Evolutionary conservation across 1,284 basidiomycete genomes (phyloP).

Genomic region (Trichosporon coremiiforme): DNA sequence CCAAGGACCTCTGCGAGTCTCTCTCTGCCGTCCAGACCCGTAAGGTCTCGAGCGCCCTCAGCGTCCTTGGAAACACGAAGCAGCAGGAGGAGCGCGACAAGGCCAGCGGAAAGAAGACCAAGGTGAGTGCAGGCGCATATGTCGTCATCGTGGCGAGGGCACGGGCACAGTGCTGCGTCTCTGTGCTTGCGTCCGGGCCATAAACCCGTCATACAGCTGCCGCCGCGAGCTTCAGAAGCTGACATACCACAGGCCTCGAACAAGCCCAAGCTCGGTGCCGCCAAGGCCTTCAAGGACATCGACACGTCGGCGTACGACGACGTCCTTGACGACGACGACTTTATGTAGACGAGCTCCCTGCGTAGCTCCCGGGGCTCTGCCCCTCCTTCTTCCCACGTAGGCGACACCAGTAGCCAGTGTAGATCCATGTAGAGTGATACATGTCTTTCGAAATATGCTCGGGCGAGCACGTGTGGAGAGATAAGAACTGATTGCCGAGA

Average conservation of each 20-base stretch:
- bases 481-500: background rate
- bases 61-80: constrained; percentile 88
- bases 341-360: constrained; percentile 44
- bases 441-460: background rate
- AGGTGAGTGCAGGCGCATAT: background rate
- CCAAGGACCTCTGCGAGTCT: constrained; percentile 69
- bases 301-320: constrained; percentile 82
- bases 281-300: constrained; percentile 65
- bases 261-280: constrained; percentile 73
- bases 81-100: constrained; percentile 84
- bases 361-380: background rate
- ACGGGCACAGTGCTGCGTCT: background rate
- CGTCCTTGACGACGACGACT: constrained; percentile 67
- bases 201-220: constrained; percentile 2
- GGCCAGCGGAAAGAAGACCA: constrained; percentile 82
- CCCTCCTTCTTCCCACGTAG: background rate
- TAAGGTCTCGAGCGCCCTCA: constrained; percentile 77
- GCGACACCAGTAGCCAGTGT: constrained; percentile 11
- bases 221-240: background rate
- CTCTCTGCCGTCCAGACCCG: constrained; percentile 85
- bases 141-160: background rate
- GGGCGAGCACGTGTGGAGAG: background rate
- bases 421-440: constrained; percentile 18
- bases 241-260: constrained; percentile 57
- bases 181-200: background rate